Conservation (phyloP, 345 rosid genomes). For the Salix udensis region DNA sequence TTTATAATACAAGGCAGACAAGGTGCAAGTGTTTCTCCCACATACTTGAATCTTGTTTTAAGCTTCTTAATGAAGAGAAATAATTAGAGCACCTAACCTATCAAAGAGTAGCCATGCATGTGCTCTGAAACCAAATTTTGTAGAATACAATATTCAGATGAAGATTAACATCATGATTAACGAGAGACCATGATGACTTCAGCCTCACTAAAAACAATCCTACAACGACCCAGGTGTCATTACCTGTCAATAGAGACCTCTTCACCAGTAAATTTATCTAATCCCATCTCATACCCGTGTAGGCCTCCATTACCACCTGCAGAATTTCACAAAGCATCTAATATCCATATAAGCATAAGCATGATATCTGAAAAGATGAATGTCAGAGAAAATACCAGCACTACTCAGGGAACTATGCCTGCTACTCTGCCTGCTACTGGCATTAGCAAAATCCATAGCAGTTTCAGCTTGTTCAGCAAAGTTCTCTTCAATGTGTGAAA, state of each 20-base stretch:
- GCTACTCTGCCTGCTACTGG: conserved; percentile 33
- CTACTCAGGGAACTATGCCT: conserved; percentile 32
- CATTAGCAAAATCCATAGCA: conserved; percentile 25
- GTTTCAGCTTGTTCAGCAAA: conserved; percentile 34
- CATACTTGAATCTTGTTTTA: neutral
- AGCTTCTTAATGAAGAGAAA: neutral
- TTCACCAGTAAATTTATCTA: conserved; percentile 37
- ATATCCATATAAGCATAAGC: neutral
- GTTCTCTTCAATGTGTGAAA: conserved; percentile 36
- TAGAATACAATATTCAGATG: neutral
- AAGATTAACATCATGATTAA: neutral
- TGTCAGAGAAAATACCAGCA: conserved; percentile 29
- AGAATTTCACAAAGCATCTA: conserved; percentile 11
- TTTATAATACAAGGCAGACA: neutral
- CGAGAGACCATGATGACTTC: neutral
- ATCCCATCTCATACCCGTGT: conserved; percentile 32
- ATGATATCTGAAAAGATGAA: neutral
- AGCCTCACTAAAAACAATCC: neutral
- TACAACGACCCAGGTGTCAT: neutral
- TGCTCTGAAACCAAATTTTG: neutral
- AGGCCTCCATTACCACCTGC: conserved; percentile 40
- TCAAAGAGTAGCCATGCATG: neutral
- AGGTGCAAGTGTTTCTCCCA: neutral
- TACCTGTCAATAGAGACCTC: conserved; percentile 46
- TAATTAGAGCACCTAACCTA: neutral